A percentile compares a stretch with the other conserved stretches of the same genome.
These are phyloP conservation scores for Claviceps spartinae DNA, from an alignment of 2,329 filamentous ascomycete genomes.

Conservation along the genomic window DNA sequence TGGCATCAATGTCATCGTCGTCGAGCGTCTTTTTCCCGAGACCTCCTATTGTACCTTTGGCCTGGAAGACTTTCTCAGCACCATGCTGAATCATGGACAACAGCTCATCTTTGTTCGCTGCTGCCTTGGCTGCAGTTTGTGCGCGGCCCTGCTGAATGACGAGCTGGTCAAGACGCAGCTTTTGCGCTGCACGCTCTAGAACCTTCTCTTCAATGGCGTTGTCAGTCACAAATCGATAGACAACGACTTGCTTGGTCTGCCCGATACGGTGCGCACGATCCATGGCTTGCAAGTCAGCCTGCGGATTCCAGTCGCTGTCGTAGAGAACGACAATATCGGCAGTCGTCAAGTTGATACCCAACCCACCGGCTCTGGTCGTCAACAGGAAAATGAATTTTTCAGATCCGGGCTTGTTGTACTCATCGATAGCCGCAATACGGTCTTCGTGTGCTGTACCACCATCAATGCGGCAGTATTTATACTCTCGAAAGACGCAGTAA, in stretches of 20 bases:
- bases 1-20: slow-evolving; percentile 82
- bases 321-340: slow-evolving; percentile 95
- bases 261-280: slow-evolving; percentile 96
- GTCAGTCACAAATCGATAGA: slow-evolving; percentile 94
- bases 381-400: slow-evolving; percentile 95
- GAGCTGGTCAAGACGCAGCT: slow-evolving; percentile 87
- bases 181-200: slow-evolving; percentile 88
- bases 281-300: slow-evolving; percentile 97
- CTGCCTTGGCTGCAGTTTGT: slow-evolving; percentile 78
- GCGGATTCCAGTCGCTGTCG: slow-evolving; percentile 97
- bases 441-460: slow-evolving; percentile 95
- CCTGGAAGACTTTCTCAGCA: slow-evolving; percentile 83
- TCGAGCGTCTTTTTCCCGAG: slow-evolving; percentile 51
- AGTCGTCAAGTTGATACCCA: slow-evolving; percentile 91
- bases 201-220: slow-evolving; percentile 99
- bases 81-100: slow-evolving; percentile 98
- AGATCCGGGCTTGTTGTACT: slow-evolving; percentile 91
- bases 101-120: slow-evolving; percentile 90
- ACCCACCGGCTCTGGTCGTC: slow-evolving; percentile 85
- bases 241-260: slow-evolving; percentile 93
- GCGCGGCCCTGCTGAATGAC: slow-evolving; percentile 96
- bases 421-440: slow-evolving; percentile 91
- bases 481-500: slow-evolving; percentile 91
- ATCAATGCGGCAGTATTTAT: slow-evolving; percentile 94
- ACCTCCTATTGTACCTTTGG: slow-evolving; percentile 49